Percentiles rank a stretch among this genome's conserved stretches.
Evolutionary conservation across 257 asterid genomes (phyloP).

Genomic region (Scutellaria minor): DNA sequence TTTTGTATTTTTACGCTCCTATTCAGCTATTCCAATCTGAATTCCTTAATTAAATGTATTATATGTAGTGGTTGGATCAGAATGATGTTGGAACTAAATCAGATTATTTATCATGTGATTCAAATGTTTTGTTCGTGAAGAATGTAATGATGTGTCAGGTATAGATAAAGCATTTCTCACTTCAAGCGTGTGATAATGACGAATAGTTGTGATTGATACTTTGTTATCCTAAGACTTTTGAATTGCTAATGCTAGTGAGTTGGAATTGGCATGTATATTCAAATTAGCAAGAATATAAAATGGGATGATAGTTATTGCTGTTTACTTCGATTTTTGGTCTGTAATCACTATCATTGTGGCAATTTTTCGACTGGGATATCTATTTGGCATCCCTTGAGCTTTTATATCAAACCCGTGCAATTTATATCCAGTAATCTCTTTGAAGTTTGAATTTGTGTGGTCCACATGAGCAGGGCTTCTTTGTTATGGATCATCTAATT

Average conservation of each 20-base stretch:
- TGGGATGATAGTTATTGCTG: neutral
- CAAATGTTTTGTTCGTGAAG: constrained; percentile 19
- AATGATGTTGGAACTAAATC: constrained; percentile 13
- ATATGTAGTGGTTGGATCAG: constrained; percentile 2
- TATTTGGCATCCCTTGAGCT: constrained; percentile 7
- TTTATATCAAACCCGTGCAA: neutral
- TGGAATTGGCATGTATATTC: constrained; percentile 10
- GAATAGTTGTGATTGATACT: neutral
- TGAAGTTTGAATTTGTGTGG: constrained; percentile 8
- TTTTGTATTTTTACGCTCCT: neutral
- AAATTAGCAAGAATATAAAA: neutral
- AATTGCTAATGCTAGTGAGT: constrained; percentile 17
- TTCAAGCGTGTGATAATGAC: constrained; percentile 2
- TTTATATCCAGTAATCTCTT: neutral
- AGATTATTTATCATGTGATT: constrained; percentile 3
- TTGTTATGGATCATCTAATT: constrained; percentile 10
- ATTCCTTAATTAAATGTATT: neutral
- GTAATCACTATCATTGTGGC: neutral
- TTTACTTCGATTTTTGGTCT: constrained; percentile 9
- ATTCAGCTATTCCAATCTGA: neutral
- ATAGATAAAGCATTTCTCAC: constrained; percentile 1
- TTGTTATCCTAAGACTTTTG: neutral
- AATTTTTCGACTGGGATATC: constrained; percentile 10
- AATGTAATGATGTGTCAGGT: constrained; percentile 3
- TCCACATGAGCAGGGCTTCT: neutral